These are phyloP conservation scores for Urostyla sp. DNA, from an alignment of 73 alveolate species.

Conservation along the genomic window DNA sequence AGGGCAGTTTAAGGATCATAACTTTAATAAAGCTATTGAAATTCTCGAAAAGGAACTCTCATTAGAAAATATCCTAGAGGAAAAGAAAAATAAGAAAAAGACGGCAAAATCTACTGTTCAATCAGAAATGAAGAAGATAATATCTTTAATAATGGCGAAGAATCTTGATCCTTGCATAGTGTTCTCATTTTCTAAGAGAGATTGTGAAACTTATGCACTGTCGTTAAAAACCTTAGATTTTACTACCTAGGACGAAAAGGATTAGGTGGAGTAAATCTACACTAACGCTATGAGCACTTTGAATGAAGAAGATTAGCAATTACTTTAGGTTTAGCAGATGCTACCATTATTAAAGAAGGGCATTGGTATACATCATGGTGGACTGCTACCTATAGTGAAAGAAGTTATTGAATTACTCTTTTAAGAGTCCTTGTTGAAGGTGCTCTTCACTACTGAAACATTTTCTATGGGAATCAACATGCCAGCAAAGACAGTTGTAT, in stretches of 20 bases:
- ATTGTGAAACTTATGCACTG: slow-evolving; percentile 98
- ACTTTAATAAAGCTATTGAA: slow-evolving; percentile 96
- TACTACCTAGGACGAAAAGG: slow-evolving; percentile 94
- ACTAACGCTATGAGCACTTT: slow-evolving; percentile 96
- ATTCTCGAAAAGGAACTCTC: slow-evolving; percentile 82
- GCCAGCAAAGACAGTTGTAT: slow-evolving; percentile 99
- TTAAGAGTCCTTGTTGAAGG: slow-evolving; percentile 96
- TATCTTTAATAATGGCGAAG: slow-evolving; percentile 81
- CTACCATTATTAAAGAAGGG: slow-evolving; percentile 95
- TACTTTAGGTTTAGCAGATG: slow-evolving; percentile 92
- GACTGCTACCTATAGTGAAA: slow-evolving; percentile 98
- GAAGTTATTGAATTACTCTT: slow-evolving; percentile 98
- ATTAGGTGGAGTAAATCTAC: slow-evolving; percentile 91
- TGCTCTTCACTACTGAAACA: slow-evolving; percentile 99
- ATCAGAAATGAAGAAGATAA: slow-evolving; percentile 84
- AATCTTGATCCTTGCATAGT: slow-evolving; percentile 95
- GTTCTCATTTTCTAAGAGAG: slow-evolving; percentile 98
- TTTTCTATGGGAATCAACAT: slow-evolving; percentile 99
- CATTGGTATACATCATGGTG: slow-evolving; percentile 99
- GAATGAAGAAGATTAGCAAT: slow-evolving; percentile 97
- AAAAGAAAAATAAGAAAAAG: slow-evolving; percentile 74
- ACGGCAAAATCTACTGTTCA: slow-evolving; percentile 68
- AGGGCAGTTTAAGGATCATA: slow-evolving; percentile 97
- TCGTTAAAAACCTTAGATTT: slow-evolving; percentile 92
- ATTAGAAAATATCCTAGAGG: slow-evolving; percentile 68